Percentiles rank a stretch among this genome's conserved stretches.
These are phyloP conservation scores for Alternaria burnsii DNA, from an alignment of 2,329 filamentous ascomycete species.

Conservation along the genomic window DNA sequence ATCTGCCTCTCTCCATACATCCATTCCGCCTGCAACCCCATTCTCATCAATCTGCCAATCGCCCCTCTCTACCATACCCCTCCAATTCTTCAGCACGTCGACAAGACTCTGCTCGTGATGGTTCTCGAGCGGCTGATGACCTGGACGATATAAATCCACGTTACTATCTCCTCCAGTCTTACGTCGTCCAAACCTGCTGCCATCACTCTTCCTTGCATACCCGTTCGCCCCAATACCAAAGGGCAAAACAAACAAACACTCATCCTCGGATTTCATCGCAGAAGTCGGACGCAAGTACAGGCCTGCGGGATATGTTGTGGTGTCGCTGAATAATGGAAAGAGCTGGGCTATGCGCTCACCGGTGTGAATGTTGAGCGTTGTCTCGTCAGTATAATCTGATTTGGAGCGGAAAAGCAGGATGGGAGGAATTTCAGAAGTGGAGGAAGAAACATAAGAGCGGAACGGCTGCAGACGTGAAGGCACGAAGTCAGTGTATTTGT, in stretches of 20 bases:
- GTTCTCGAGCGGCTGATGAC: no score
- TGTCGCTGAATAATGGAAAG: neutral
- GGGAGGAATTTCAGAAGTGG: constrained; percentile 1
- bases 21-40: constrained; percentile 27
- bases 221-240: constrained; percentile 1
- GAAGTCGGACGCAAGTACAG: constrained; percentile 21
- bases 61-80: constrained; percentile 29
- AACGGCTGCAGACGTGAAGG: constrained; percentile 11
- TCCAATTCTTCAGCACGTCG: constrained; percentile 25
- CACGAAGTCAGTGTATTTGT: no score
- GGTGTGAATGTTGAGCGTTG: neutral
- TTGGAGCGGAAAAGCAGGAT: constrained; percentile 16
- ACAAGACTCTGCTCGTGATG: constrained; percentile 1
- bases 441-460: neutral
- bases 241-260: constrained; percentile 24
- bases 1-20: constrained; percentile 21
- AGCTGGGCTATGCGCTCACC: neutral
- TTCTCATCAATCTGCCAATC: constrained; percentile 28
- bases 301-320: constrained; percentile 18
- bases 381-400: constrained; percentile 3
- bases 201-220: no score
- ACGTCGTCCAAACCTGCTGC: no score
- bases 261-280: constrained; percentile 16
- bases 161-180: no score
- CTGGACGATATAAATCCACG: no score